These are phyloP conservation scores for Lanzia echinophila DNA, from an alignment of 2,329 filamentous ascomycete genomes.

Conservation along the genomic window DNA sequence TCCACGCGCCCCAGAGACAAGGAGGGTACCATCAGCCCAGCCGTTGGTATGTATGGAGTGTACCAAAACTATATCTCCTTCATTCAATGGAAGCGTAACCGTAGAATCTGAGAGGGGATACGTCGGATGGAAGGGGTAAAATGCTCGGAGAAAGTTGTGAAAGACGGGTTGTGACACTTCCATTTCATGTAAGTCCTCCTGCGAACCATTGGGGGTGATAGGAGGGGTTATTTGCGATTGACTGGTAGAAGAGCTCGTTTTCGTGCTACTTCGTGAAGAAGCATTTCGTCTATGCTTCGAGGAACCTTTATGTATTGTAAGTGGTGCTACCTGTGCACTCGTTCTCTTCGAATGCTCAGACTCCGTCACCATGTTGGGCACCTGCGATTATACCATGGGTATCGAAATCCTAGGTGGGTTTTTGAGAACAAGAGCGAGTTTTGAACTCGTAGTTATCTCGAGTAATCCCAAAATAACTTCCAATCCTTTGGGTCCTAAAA, in stretches of 20 bases:
- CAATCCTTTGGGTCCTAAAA: not conserved
- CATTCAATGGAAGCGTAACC: conserved; percentile 79
- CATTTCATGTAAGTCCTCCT: conserved; percentile 43
- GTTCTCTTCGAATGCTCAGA: conserved; percentile 35
- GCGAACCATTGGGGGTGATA: conserved; percentile 63
- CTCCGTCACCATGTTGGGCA: conserved; percentile 29
- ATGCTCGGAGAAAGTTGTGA: conserved; percentile 90
- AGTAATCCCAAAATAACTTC: not conserved
- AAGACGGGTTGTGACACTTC: conserved; percentile 59
- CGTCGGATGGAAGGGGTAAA: conserved; percentile 83
- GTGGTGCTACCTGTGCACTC: conserved; percentile 55
- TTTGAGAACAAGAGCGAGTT: not conserved
- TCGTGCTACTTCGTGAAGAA: conserved; percentile 33
- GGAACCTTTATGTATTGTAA: conserved; percentile 44
- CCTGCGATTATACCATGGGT: conserved; percentile 4
- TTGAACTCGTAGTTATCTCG: not conserved
- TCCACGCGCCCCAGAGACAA: conserved; percentile 78
- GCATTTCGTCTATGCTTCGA: conserved; percentile 36
- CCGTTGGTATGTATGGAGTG: conserved; percentile 97
- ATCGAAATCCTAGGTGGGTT: not conserved
- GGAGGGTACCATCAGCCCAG: conserved; percentile 91
- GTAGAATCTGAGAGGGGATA: conserved; percentile 74
- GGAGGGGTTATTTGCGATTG: conserved; percentile 66
- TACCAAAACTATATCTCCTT: conserved; percentile 87
- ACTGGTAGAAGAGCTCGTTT: conserved; percentile 21